Evolutionary conservation across 352 stramenopile species (phyloP).

Genomic region (Pythium dissimile): DNA sequence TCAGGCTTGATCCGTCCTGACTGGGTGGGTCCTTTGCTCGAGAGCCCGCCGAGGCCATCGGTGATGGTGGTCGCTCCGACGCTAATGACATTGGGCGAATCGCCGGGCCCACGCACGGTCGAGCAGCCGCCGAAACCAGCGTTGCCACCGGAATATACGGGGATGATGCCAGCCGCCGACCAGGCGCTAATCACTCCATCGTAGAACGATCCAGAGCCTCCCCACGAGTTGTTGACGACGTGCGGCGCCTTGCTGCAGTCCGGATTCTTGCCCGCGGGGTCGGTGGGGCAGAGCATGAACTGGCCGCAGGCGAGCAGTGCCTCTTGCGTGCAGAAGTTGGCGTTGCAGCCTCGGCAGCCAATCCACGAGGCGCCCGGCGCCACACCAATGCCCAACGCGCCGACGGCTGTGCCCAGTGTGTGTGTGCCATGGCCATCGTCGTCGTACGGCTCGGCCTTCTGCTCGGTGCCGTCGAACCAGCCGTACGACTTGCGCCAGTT

Average conservation of each 20-base stretch:
- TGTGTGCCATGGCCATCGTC: slow-evolving; percentile 17
- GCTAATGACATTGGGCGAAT: slow-evolving; percentile 18
- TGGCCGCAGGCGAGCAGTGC: slow-evolving; percentile 21
- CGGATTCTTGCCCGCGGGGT: not conserved
- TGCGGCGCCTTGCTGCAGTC: slow-evolving; percentile 1
- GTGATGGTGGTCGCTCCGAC: slow-evolving; percentile 7
- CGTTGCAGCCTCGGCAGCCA: not conserved
- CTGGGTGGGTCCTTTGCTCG: not conserved
- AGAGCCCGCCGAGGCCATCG: not conserved
- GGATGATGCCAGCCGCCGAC: slow-evolving; percentile 18
- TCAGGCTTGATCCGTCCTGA: not conserved
- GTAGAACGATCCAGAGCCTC: slow-evolving; percentile 5
- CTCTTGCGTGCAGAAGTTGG: slow-evolving; percentile 7
- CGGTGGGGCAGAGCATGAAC: slow-evolving; percentile 18
- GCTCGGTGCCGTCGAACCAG: slow-evolving; percentile 15
- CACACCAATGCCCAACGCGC: not conserved
- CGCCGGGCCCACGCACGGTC: slow-evolving; percentile 2
- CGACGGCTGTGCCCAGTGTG: not conserved
- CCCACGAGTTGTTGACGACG: slow-evolving; percentile 25
- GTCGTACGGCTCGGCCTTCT: slow-evolving; percentile 15
- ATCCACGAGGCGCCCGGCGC: slow-evolving; percentile 7
- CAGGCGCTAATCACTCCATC: slow-evolving; percentile 10
- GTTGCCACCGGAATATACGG: slow-evolving; percentile 21
- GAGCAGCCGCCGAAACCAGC: not conserved
- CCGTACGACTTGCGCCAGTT: slow-evolving; percentile 13